Base-by-base conservation (phyloP, 148 eudicot genomes). In the Cornus controversa region DNA sequence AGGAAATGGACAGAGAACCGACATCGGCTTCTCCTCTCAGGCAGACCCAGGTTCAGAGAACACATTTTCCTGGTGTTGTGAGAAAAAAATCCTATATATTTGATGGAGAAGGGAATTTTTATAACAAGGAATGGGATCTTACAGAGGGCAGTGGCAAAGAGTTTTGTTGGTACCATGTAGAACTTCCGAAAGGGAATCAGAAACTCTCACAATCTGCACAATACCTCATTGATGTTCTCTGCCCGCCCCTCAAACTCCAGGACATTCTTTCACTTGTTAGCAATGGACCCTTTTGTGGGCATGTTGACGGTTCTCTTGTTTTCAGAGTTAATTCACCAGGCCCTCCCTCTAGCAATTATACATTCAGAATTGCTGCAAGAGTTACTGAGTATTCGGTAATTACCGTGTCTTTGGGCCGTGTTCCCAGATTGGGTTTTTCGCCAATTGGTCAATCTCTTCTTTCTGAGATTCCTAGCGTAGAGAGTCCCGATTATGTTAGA, bases 131-230 rank as follows among this genome's bases (percentile, higher is more conserved):
- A 80, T 93, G 98, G 98, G 97, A 93, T 79, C 88, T 96, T 63
- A 14, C 69, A 14, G 93, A 91, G 83, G 98, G 98, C 58, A 80
- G 72, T 66, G 97, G 89, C 60, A 89, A 86, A 79, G 97, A 96
- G 37, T 96, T 96, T 70, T 96, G 99, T 85, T 96, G 99, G 99
- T 96, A 93, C 79, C 99, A 96, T 84, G 91, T 93, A 0, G 97
- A 96, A 80, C 89, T 96, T 65, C 97, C 98, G 0, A 96, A 87
- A 81, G 94, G 87, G 45, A 91, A 91, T 68, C 92, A 91, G 28
- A 93, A 90, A 53, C 88, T 96, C 0, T 88, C 97, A 2, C 86
- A 93, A 69, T 93, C 91, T 16, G 99, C 99, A 29, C 91, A 91
- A 71, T 88, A 86, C 71, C 90, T 96, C 8, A 96, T 96, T 77